These are phyloP conservation scores for Nemophila menziesii DNA, from an alignment of 257 asterid species.

Conservation along the genomic window DNA sequence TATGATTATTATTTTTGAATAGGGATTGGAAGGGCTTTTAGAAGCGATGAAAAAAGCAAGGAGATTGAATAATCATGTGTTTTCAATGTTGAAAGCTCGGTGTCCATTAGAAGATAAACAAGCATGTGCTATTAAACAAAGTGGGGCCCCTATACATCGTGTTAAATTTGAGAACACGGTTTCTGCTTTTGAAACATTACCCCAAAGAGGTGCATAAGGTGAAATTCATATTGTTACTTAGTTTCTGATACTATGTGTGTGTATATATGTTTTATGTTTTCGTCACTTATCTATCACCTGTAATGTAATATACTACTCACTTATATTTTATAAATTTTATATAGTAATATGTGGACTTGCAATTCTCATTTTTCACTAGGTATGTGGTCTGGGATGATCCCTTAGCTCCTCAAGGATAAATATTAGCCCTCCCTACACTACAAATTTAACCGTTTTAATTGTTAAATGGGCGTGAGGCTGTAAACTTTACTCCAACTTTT, in stretches of 20 bases:
- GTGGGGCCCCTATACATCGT: slow-evolving; percentile 85
- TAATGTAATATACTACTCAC: too few relatives aligned
- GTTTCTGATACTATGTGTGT: background rate
- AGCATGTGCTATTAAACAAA: slow-evolving; percentile 92
- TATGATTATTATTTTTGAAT: slow-evolving; percentile 7
- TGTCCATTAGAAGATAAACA: slow-evolving; percentile 97
- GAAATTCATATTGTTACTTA: too few relatives aligned
- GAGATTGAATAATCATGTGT: slow-evolving; percentile 73
- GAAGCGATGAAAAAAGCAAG: slow-evolving; percentile 96
- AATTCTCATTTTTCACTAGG: too few relatives aligned
- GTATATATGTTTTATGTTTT: background rate
- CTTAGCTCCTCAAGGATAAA: too few relatives aligned
- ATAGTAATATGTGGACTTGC: too few relatives aligned
- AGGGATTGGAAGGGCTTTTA: slow-evolving; percentile 53
- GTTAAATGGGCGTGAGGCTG: too few relatives aligned
- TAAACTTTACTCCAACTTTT: too few relatives aligned
- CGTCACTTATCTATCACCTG: too few relatives aligned
- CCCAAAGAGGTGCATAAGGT: slow-evolving; percentile 74
- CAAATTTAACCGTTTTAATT: too few relatives aligned
- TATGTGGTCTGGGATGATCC: too few relatives aligned
- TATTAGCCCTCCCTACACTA: too few relatives aligned
- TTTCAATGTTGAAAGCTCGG: slow-evolving; percentile 88
- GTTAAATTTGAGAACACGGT: slow-evolving; percentile 84
- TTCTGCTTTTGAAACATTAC: slow-evolving; percentile 90
- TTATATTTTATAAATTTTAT: too few relatives aligned